Evolutionary conservation across 768 basidiomycete genomes (phyloP).

Genomic region (Pulveroboletus sp.): DNA sequence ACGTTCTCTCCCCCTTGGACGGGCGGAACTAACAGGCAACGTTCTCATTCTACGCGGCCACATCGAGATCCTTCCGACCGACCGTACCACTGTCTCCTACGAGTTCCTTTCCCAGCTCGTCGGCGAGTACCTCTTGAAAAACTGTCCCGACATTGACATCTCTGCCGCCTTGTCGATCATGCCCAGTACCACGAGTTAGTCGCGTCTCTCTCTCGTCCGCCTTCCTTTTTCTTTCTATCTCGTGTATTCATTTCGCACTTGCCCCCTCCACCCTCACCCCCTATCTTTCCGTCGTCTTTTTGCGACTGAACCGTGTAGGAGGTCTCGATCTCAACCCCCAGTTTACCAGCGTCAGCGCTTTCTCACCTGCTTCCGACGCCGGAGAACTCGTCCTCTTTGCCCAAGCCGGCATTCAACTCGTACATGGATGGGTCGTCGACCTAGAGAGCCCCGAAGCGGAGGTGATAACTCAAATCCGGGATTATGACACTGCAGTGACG

Average conservation of each 20-base stretch:
- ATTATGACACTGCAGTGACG: slow-evolving; percentile 72
- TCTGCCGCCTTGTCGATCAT: slow-evolving; percentile 29
- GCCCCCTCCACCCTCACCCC: background rate
- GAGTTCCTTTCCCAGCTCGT: slow-evolving; percentile 79
- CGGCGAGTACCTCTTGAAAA: slow-evolving; percentile 71
- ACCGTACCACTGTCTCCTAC: slow-evolving; percentile 72
- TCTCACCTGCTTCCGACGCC: slow-evolving; percentile 57
- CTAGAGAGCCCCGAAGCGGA: slow-evolving; percentile 50
- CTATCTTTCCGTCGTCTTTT: no score
- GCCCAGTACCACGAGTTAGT: slow-evolving; percentile 71
- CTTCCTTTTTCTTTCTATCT: background rate
- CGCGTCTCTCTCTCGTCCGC: background rate
- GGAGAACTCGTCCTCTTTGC: slow-evolving; percentile 84
- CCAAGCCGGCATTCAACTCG: slow-evolving; percentile 73
- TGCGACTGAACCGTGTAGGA: slow-evolving; percentile 36
- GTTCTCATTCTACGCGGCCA: slow-evolving; percentile 82
- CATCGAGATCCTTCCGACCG: slow-evolving; percentile 64
- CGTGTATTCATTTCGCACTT: background rate
- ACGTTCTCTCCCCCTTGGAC: no score
- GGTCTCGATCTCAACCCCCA: slow-evolving; percentile 88
- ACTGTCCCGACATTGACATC: slow-evolving; percentile 39
- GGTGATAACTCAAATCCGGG: slow-evolving; percentile 47
- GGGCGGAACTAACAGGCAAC: slow-evolving; percentile 51
- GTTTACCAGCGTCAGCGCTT: slow-evolving; percentile 66
- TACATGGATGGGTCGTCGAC: slow-evolving; percentile 73